A percentile compares a stretch with the other conserved stretches of the same genome.
Conservation (phyloP, 805 yeast species). For the Lipomyces oligophaga region DNA sequence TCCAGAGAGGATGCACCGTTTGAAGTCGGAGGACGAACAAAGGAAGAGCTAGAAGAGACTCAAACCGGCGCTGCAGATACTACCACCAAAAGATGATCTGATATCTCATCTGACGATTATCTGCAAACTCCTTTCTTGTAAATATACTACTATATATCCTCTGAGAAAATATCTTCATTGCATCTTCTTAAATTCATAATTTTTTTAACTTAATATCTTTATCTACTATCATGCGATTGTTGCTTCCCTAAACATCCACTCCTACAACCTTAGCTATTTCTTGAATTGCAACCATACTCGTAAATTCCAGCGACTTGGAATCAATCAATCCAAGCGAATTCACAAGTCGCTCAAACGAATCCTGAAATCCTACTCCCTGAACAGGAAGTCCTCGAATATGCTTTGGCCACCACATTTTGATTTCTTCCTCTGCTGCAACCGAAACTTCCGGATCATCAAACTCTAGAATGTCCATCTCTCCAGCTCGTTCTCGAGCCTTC, state of each 20-base stretch:
- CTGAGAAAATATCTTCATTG: not conserved
- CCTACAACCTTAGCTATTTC: conserved; percentile 26
- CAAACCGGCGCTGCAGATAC: not conserved
- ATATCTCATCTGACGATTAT: not conserved
- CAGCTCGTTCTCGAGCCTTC: conserved; percentile 1
- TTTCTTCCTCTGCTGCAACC: not conserved
- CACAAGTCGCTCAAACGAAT: conserved; percentile 12
- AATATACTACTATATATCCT: not conserved
- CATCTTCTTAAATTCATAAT: not conserved
- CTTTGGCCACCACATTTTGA: conserved; percentile 24
- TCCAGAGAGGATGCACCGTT: conserved; percentile 90
- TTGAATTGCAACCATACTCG: conserved; percentile 19
- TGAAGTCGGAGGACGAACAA: conserved; percentile 55
- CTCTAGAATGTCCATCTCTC: not conserved
- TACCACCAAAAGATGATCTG: not conserved
- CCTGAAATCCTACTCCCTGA: conserved; percentile 5
- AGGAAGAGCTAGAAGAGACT: conserved; percentile 25
- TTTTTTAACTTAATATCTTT: not conserved
- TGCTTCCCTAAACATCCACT: conserved; percentile 13
- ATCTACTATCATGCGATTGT: not conserved
- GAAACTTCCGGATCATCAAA: not conserved
- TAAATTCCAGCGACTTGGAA: conserved; percentile 8
- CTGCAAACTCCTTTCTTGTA: not conserved
- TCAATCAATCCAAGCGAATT: conserved; percentile 12
- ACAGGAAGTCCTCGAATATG: conserved; percentile 15